Base-by-base conservation (phyloP, 2,329 filamentous ascomycete species). In the Exophiala viscosa region DNA sequence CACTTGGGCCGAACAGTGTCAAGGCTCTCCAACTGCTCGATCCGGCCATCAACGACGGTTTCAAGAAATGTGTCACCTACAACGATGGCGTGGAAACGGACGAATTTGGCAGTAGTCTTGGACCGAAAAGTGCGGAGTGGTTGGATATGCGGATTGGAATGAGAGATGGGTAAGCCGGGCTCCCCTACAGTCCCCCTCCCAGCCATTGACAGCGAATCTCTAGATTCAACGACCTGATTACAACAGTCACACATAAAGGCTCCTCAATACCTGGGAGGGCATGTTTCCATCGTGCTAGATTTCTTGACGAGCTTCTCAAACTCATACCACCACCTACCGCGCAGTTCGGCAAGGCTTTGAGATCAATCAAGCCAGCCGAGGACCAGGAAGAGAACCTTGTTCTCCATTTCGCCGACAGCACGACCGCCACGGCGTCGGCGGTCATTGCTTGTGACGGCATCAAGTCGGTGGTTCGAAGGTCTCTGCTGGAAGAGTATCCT, bases 381-480 rank as follows among this genome's bases (percentile, higher is more conserved):
- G 60, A 58, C 7, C 60, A 55, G 40, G 51, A 47, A 28, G 45
- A 23, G 15, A 47, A 38, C 11, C 34, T 67, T 3, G 13, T 54
- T 5, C 42, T 77, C 45, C 64, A 62, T 4, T 78, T 81, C 50
- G 59, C 65, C 1, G 77, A 81, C 62, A 75, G 75, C 0, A 71
- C 66, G 0, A 67, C 61, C 0, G 75, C 69, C 1, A 61, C 69
- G 20, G 75, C 76, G 28, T 70, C 70, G 54, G 70, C 73, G 1
- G 77, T 63, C 51, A 39, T 86, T 51, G 82, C 79, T 6, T 83
- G 80, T 62, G 83, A 86, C 65, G 83, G 83, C 0, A 82, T 86
- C 59, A 80, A 81, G 62, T 47, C 45, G 33, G 32, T 33, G 3
- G 45, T 47, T 11, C 28, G 45, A 14, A 82, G 78, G 43, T 35